Base-by-base conservation (phyloP, 2,329 filamentous ascomycete species). In the Aureobasidium lini region DNA sequence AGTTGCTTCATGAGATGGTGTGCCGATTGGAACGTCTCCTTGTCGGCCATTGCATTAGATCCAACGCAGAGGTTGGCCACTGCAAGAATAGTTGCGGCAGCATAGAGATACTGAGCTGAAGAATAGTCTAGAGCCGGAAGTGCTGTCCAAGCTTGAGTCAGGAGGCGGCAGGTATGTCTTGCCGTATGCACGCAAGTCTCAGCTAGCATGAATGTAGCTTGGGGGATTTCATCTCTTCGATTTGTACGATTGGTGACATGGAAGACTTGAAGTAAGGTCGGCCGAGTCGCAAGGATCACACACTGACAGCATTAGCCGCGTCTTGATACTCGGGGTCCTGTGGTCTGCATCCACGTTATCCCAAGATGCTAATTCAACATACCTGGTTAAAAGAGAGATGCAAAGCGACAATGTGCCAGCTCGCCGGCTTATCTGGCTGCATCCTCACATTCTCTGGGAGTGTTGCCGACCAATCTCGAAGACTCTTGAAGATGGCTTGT, bases 111-210 rank as follows among this genome's bases (percentile, higher is more conserved):
- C 48, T 78, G 76, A 0, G 74, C 73, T 62, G 75, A 72, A 47
- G 76, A 77, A 64, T 77, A 79, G 60, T 79, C 77, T 44, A 79
- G 77, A 0, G 73, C 78, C 0, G 72, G 68, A 57, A 79, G 77
- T 0, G 75, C 73, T 2, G 77, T 74, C 77, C 77, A 80, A 8
- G 71, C 71, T 9, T 77, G 71, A 1, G 72, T 75, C 0, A 80
- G 66, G 0, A 79, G 66, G 0, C 70, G 70, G 42, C 72, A 72
- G 0, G 77, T 79, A 36, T 79, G 75, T 0, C 75, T 72, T 0
- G 77, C 76, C 29, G 76, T 77, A 13, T 73, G 71, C 0, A 78
- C 72, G 54, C 77, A 79, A 0, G 77, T 75, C 53, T 60, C 58
- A 1, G 61, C 57, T 6, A 62, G 57, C 37, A 48, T 59, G 28